Conservation (phyloP, 305 asterid genomes). For the Salvia sclarea region DNA sequence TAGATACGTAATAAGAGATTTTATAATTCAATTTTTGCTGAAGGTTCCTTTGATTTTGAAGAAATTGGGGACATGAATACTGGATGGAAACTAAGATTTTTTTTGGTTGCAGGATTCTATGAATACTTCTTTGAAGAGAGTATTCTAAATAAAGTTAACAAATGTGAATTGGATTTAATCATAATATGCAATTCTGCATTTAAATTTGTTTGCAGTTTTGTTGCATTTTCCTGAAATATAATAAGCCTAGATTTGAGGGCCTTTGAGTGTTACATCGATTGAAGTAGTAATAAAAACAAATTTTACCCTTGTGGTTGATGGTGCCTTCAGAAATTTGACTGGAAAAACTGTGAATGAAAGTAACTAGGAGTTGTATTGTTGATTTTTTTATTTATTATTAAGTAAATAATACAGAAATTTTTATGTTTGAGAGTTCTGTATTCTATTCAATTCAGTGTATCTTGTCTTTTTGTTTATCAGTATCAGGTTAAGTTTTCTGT, state of each 20-base stretch:
- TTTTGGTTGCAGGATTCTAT: conserved; percentile 1
- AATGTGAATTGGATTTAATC: neutral
- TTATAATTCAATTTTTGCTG: conserved; percentile 1
- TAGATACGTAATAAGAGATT: conserved; percentile 11
- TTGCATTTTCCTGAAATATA: no score
- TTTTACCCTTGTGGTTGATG: neutral
- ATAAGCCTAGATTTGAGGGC: neutral
- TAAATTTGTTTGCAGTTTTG: no score
- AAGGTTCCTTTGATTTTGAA: conserved; percentile 21
- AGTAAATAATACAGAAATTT: no score
- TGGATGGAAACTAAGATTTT: neutral
- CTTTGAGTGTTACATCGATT: neutral
- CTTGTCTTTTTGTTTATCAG: neutral
- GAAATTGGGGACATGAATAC: conserved; percentile 8
- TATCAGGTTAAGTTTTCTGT: conserved; percentile 4
- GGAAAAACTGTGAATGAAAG: neutral
- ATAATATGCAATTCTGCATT: no score
- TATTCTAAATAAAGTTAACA: neutral
- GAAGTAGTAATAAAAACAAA: neutral
- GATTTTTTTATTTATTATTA: no score
- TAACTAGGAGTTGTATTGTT: conserved; percentile 13
- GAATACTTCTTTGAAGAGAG: neutral
- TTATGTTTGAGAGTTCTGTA: neutral
- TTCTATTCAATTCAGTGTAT: neutral
- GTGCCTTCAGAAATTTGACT: neutral